Evolutionary conservation across 805 yeast genomes (phyloP).

Genomic region (Wickerhamiella hasegawae): DNA sequence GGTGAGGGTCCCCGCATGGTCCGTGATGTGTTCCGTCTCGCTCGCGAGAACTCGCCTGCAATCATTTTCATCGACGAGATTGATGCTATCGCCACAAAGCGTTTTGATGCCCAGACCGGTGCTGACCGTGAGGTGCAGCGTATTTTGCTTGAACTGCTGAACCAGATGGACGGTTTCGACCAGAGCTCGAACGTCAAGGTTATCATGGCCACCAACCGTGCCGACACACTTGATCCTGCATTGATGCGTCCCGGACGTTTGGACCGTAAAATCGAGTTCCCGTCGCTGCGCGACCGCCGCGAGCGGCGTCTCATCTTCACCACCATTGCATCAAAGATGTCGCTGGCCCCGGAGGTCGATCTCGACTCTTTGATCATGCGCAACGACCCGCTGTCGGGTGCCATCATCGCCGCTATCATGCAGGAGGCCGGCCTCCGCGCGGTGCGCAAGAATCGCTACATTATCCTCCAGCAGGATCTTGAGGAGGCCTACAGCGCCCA

Average conservation of each 20-base stretch:
- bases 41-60: slow-evolving; percentile 93
- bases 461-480: slow-evolving; percentile 85
- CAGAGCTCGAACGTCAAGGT: slow-evolving; percentile 91
- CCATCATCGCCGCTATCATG: slow-evolving; percentile 94
- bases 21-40: slow-evolving; percentile 91
- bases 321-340: slow-evolving; percentile 94
- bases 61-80: slow-evolving; percentile 97
- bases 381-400: slow-evolving; percentile 95
- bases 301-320: slow-evolving; percentile 93
- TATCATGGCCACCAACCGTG: slow-evolving; percentile 98
- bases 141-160: slow-evolving; percentile 82
- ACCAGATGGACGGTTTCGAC: slow-evolving; percentile 99
- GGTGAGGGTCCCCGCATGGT: slow-evolving; percentile 99
- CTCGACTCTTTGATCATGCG: slow-evolving; percentile 86
- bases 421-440: slow-evolving; percentile 99
- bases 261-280: slow-evolving; percentile 96
- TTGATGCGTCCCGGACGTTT: slow-evolving; percentile 94
- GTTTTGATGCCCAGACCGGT: slow-evolving; percentile 99
- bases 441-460: slow-evolving; percentile 93
- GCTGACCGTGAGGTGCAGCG: slow-evolving; percentile 99
- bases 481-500: slow-evolving; percentile 97
- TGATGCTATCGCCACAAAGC: slow-evolving; percentile 97
- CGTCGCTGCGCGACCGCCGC: slow-evolving; percentile 88
- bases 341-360: slow-evolving; percentile 94
- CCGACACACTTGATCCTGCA: slow-evolving; percentile 98